Base-by-base conservation (phyloP, 2,329 filamentous ascomycete genomes). In the Fusarium udum region DNA sequence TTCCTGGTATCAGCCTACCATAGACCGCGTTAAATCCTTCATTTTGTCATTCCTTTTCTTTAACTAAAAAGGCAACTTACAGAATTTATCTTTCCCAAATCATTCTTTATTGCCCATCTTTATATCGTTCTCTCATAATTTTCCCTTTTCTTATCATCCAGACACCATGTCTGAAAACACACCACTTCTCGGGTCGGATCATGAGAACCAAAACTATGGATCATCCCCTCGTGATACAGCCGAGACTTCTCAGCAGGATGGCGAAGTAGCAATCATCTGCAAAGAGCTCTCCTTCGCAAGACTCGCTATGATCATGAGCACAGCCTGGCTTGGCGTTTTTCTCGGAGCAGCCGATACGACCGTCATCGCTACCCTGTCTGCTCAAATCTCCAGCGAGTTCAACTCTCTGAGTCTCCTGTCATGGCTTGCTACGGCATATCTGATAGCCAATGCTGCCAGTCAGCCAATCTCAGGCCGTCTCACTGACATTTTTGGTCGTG, bases 341-440 rank as follows among this genome's bases (percentile, higher is more conserved):
- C 80, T 90, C 1, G 87, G 86, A 11, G 87, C 88, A 31, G 82
- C 89, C 36, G 93, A 96, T 81, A 87, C 88, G 2, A 95, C 92
- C 20, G 90, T 96, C 66, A 92, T 95, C 67, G 93, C 93, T 11
- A 96, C 93, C 0, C 86, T 96, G 2, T 91, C 92, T 0, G 91
- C 88, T 0, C 92, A 93, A 5, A 95, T 97, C 68, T 92, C 92
- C n/a, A 91, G 89, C 75, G 90, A 90, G 36, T 95, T 96, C 83
- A 86, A 90, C 66, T 95, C 92, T 3, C 87, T 95, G 24, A 91
- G 90, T 10, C 86, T 95, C 3, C 87, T 96, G 45, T 94, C 93
- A 2, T 96, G 93, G 93, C 89, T 96, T 7, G 93, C 92, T 0
- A 91, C 92, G 0, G 91, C 92, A 16, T 96, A 95, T 79, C 86